Base-by-base conservation (phyloP, 1,139 yeast species). In the Candida labiduridarum region DNA sequence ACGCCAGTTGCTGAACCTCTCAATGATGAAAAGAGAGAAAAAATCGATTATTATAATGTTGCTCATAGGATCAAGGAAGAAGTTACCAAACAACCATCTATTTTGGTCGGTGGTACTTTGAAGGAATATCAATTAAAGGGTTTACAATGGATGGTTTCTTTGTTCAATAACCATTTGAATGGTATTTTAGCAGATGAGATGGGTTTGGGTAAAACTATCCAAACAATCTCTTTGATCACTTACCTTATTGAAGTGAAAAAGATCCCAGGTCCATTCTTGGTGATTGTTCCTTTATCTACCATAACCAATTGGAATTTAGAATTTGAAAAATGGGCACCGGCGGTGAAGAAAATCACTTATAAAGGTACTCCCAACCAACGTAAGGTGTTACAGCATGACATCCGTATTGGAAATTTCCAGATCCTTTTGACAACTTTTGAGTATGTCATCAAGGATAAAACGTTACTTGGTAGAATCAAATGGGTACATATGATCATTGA, bases 121-220 rank as follows among this genome's bases (percentile, higher is more conserved):
- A 94, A 94, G 68, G 99, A 94, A 63, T 94, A 94, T 66, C 98
- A 92, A 72, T 44, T 92, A 54, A 90, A 89, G 69, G 98, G 98
- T 66, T 76, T 92, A 52, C 97, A 94, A 67, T 92, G 98, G 99
- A 92, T 94, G 98, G 96, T 92, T 4, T 92, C 98, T 0, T 77
- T 94, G 53, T 92, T 81, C 68, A 94, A 94, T 67, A 94, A 94
- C 69, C 94, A 91, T 66, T 78, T 94, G 63, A 92, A 94, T 66
- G 98, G 98, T 74, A 92, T 92, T 55, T 74, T 92, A 52, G 98
- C 98, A 6, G 98, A 95, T 71, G 99, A 95, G 69, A 91, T 92
- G 98, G 98, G 98, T 12, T 75, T 94, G 49, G 99, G 99, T 55
- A 94, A 94, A 66, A 94, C 98, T 0, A 88, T 96, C 65, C 98